Evolutionary conservation across 495 filamentous ascomycete genomes (phyloP).

Genomic region (Zalerion maritima): DNA sequence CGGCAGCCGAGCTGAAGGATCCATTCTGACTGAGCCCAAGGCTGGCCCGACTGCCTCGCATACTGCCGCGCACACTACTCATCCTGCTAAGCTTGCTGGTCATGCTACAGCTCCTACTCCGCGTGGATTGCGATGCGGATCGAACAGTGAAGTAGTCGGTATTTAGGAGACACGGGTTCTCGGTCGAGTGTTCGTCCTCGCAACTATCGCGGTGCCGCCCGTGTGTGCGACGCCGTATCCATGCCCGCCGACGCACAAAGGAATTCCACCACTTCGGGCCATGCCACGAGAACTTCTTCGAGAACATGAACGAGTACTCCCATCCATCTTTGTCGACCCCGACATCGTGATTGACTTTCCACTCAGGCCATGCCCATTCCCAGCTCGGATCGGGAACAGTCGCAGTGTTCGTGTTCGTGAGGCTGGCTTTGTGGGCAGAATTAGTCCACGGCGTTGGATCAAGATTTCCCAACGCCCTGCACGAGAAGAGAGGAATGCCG

Average conservation of each 20-base stretch:
- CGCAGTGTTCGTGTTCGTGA: conserved; percentile 78
- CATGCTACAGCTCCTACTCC: conserved; percentile 20
- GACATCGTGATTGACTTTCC: conserved; percentile 85
- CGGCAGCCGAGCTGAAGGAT: conserved; percentile 3
- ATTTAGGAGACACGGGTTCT: no score
- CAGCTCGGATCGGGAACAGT: conserved; percentile 92
- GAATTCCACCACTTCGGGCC: conserved; percentile 83
- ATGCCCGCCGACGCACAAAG: conserved; percentile 76
- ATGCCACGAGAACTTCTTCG: conserved; percentile 70
- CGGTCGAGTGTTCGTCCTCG: conserved; percentile 39
- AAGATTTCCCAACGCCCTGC: conserved; percentile 69
- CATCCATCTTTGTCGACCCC: conserved; percentile 87
- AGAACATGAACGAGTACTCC: conserved; percentile 86
- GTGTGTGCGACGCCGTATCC: conserved; percentile 75
- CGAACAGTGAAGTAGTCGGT: conserved; percentile 83
- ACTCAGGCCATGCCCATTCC: conserved; percentile 90
- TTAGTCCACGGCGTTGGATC: conserved; percentile 85
- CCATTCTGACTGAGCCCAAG: conserved; percentile 4
- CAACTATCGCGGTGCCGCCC: conserved; percentile 21
- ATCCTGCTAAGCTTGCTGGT: no score
- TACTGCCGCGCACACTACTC: background rate
- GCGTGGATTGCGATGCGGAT: conserved; percentile 17
- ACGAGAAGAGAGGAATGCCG: conserved; percentile 77
- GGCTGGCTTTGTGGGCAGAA: conserved; percentile 48
- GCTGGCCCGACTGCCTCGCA: conserved; percentile 3